phyloP scores from a whole-genome alignment of 2,329 filamentous ascomycete species.

The Corniculantispora saksenae region DNA sequence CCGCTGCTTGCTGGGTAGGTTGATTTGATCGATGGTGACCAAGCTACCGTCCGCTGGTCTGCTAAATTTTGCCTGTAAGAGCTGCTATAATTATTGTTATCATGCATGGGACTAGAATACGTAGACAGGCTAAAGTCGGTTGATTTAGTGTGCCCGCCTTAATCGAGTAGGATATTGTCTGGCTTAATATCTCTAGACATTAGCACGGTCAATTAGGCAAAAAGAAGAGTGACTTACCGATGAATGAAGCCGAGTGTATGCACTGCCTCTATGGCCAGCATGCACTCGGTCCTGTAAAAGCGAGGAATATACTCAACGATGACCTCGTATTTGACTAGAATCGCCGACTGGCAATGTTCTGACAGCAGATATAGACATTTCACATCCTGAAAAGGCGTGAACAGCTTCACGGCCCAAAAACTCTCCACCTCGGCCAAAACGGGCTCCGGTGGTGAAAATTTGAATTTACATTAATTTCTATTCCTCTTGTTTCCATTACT shows the following conservation, averaged over 20 bases:
- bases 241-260: constrained; percentile 98
- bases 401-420: constrained; percentile 98
- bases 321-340: constrained; percentile 98
- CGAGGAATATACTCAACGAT: constrained; percentile 98
- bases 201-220: constrained; percentile 31
- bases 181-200: constrained; percentile 88
- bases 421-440: constrained; percentile 98
- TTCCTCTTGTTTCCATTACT: too few species aligned
- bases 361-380: constrained; percentile 99
- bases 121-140: constrained; percentile 98
- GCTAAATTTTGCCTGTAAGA: constrained; percentile 53
- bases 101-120: constrained; percentile 95
- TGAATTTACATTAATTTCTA: too few species aligned
- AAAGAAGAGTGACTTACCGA: too few species aligned
- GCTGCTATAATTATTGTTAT: constrained; percentile 98
- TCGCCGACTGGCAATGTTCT: constrained; percentile 97
- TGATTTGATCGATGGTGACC: constrained; percentile 96
- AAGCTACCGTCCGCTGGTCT: constrained; percentile 78
- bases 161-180: constrained; percentile 95
- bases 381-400: constrained; percentile 94
- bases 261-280: constrained; percentile 96
- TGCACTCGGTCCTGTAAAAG: constrained; percentile 98
- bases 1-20: constrained; percentile 93
- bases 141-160: constrained; percentile 94
- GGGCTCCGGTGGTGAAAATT: too few species aligned